Base-by-base conservation (phyloP, 176 grass and related monocot species). In the Elaeis guineensis region DNA sequence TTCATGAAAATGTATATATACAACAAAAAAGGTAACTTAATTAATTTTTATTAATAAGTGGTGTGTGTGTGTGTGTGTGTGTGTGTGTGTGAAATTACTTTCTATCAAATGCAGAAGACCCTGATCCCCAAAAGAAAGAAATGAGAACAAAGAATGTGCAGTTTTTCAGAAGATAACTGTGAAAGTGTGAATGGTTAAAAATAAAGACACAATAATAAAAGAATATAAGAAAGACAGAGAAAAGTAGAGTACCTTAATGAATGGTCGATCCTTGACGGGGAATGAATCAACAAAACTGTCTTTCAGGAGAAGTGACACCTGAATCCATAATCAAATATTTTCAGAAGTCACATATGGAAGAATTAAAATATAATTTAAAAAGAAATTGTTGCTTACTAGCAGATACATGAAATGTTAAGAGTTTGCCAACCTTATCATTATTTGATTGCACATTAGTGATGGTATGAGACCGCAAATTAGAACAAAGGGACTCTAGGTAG, bases 261-360 rank as follows among this genome's bases (percentile, higher is more conserved):
- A 97, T 52, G 78, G 78, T n/a, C 76, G 87, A 67, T 97, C 93
- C 19, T 66, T 91, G 1, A 19, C 21, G 19, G 81, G 76, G 55
- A 97, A 97, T 15, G 87, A 97, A 72, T 97, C 93, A 39, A 97
- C 69, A 78, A 89, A 97, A 80, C 87, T 97, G 69, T 97, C 93
- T 61, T 97, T 97, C 16, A 97, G 87, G 63, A 97, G 87, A 69
- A 97, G 83, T 49, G 87, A 97, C 52, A 97, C 93, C 93, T 97
- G 67, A 72, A 65, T 30, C 60, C 17, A 76, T 24, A 69, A 68
- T 20, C 50, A 71, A 58, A 26, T 3, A 14, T 9, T 44, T 44
- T 44, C 9, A 44, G 35, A 44, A 44, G 11, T 44, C 8, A 44
- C 14, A 44, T 14, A 44, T 44, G 11, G 35, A 44, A 44, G 35